Evolutionary conservation across 208 protist genomes (phyloP).

Genomic region (Strigomonas culicis): DNA sequence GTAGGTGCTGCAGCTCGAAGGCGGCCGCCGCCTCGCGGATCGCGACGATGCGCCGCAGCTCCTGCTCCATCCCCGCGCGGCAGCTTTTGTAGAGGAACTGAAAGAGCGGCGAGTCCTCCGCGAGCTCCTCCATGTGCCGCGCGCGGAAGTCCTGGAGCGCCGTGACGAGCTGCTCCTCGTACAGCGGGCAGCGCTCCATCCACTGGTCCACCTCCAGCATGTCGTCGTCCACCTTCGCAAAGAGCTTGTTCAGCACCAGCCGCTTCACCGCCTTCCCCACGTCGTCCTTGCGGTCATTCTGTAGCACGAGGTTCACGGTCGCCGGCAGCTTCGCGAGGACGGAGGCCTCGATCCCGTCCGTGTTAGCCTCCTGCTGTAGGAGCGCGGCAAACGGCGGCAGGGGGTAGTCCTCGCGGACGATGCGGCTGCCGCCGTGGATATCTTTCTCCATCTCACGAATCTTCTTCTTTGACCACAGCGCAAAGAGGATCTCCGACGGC

Average conservation of each 20-base stretch:
- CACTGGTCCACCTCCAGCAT: constrained; percentile 35
- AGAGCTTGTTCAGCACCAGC: constrained; percentile 68
- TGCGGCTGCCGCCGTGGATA: constrained; percentile 76
- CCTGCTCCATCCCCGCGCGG: constrained; percentile 38
- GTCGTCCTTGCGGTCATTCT: constrained; percentile 84
- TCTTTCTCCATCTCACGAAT: constrained; percentile 57
- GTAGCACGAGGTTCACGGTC: constrained; percentile 77
- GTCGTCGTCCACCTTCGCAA: constrained; percentile 40
- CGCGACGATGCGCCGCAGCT: constrained; percentile 64
- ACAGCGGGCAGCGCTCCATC: constrained; percentile 53
- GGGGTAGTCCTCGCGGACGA: constrained; percentile 63
- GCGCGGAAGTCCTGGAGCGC: constrained; percentile 75
- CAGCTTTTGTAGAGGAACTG: constrained; percentile 34
- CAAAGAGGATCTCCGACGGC: constrained; percentile 67
- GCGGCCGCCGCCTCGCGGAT: constrained; percentile 40
- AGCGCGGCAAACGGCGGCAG: constrained; percentile 18
- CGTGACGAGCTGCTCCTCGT: constrained; percentile 49
- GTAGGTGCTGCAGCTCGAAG: constrained; percentile 50
- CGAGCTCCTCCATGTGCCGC: constrained; percentile 49
- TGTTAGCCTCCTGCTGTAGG: background rate
- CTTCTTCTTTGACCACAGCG: constrained; percentile 65
- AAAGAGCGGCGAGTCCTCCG: constrained; percentile 60
- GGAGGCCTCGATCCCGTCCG: constrained; percentile 5
- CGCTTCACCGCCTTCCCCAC: constrained; percentile 33
- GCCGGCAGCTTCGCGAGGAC: background rate